phyloP scores from a whole-genome alignment of 352 stramenopile genomes.

The Pythium apleroticum region DNA sequence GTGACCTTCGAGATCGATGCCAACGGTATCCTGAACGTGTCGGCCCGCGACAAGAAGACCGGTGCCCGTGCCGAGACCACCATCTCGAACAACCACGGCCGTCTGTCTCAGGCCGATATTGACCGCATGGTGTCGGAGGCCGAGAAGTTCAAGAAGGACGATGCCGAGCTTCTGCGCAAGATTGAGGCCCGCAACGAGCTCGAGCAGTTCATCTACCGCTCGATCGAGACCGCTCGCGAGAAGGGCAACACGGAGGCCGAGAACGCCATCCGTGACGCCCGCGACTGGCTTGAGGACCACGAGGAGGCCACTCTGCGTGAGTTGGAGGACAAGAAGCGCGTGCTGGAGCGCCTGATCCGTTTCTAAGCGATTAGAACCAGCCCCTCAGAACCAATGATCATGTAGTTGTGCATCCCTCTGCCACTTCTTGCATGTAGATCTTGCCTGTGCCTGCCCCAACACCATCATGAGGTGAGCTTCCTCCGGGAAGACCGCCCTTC shows the following conservation, averaged over 20 bases:
- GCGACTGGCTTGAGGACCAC: constrained; percentile 71
- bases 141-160: constrained; percentile 49
- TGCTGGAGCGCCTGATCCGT: constrained; percentile 39
- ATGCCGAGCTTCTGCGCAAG: constrained; percentile 40
- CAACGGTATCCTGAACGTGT: constrained; percentile 87
- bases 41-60: constrained; percentile 66
- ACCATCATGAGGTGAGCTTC: background rate
- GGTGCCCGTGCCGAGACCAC: constrained; percentile 39
- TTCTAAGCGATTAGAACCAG: constrained; percentile 30
- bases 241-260: constrained; percentile 43
- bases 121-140: constrained; percentile 47
- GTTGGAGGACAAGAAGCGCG: constrained; percentile 87
- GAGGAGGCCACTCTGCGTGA: constrained; percentile 78
- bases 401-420: constrained; percentile 26
- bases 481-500: background rate
- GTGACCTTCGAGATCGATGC: constrained; percentile 46
- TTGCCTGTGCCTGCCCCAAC: background rate
- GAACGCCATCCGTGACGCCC: constrained; percentile 62
- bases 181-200: constrained; percentile 50
- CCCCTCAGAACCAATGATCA: constrained; percentile 25
- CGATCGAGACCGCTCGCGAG: constrained; percentile 37
- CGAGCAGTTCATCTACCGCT: constrained; percentile 45
- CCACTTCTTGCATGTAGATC: constrained; percentile 22
- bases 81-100: constrained; percentile 45
- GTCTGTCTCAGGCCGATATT: constrained; percentile 45